Conservation (phyloP, 2,329 filamentous ascomycete species). For the Aspergillus sp. region DNA sequence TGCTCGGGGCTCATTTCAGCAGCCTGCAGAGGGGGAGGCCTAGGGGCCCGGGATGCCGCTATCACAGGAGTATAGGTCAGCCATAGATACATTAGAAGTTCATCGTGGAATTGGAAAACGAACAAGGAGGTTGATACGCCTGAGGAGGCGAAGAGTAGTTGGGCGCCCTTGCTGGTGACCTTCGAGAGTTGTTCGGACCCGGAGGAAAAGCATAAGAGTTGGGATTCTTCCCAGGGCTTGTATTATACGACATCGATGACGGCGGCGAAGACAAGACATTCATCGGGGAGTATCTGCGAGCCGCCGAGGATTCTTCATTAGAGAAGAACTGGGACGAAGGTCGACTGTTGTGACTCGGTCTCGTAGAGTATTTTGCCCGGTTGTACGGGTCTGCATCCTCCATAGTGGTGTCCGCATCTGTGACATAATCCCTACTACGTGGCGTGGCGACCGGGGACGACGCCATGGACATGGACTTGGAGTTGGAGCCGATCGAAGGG, state of each 20-base stretch:
- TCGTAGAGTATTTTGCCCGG: conserved; percentile 78
- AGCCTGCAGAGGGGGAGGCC: conserved; percentile 68
- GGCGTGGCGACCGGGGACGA: conserved; percentile 56
- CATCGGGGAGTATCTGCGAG: conserved; percentile 95
- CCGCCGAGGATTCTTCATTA: conserved; percentile 73
- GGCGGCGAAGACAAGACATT: conserved; percentile 77
- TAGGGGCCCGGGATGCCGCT: conserved; percentile 51
- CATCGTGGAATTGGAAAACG: conserved; percentile 19
- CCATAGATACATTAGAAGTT: conserved; percentile 3
- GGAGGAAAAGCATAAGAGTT: conserved; percentile 52
- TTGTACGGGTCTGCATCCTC: conserved; percentile 84
- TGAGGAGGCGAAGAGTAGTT: conserved; percentile 55
- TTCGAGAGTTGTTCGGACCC: conserved; percentile 52
- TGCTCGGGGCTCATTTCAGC: conserved; percentile 65
- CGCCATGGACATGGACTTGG: conserved; percentile 50
- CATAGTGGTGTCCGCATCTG: conserved; percentile 76
- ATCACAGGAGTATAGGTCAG: conserved; percentile 19
- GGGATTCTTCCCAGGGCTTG: conserved; percentile 54
- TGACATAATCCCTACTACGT: conserved; percentile 59
- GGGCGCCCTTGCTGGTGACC: conserved; percentile 70
- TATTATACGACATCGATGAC: conserved; percentile 71
- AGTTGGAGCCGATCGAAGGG: conserved; percentile 33
- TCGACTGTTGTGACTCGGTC: conserved; percentile 67
- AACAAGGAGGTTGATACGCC: conserved; percentile 55
- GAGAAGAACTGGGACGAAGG: conserved; percentile 68